A percentile compares a stretch with the other conserved stretches of the same genome.
These are phyloP conservation scores for Iris macrosiphon DNA, from an alignment of 106 monocot genomes.

Conservation along the genomic window DNA sequence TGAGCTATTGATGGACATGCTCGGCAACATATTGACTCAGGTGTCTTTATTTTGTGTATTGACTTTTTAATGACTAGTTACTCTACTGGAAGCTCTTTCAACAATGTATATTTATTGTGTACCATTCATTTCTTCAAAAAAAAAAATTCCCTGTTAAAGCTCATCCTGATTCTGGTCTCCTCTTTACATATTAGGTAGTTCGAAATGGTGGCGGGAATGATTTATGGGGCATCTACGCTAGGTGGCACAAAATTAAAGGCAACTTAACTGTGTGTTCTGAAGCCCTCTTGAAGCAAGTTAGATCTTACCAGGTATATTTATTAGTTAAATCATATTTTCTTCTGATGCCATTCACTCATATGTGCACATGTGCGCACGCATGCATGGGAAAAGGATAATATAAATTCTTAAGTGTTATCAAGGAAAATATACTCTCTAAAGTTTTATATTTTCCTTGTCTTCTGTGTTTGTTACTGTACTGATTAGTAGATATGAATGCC, in stretches of 20 bases:
- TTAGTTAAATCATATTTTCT: neutral
- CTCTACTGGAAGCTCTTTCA: too few relatives aligned
- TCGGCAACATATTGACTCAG: slow-evolving; percentile 76
- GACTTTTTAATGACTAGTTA: neutral
- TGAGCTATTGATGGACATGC: slow-evolving; percentile 49
- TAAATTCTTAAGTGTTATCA: too few relatives aligned
- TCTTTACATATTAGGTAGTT: slow-evolving; percentile 50
- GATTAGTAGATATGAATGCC: too few relatives aligned
- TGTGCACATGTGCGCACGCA: too few relatives aligned
- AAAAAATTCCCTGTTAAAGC: neutral
- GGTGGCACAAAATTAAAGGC: slow-evolving; percentile 87
- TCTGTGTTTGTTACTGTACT: too few relatives aligned
- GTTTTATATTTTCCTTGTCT: too few relatives aligned
- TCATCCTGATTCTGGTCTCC: neutral
- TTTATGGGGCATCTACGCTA: slow-evolving; percentile 91
- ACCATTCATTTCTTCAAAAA: too few relatives aligned
- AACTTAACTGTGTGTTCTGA: slow-evolving; percentile 76
- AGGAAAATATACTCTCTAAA: too few relatives aligned
- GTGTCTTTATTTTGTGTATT: slow-evolving; percentile 28
- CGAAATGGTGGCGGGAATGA: slow-evolving; percentile 38
- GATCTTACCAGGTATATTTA: slow-evolving; percentile 77
- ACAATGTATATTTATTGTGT: too few relatives aligned
- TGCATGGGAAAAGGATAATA: too few relatives aligned
- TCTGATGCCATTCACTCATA: too few relatives aligned
- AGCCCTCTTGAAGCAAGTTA: slow-evolving; percentile 91